Evolutionary conservation across 176 grass and related monocot genomes (phyloP).

Genomic region (Eleusine coracana): DNA sequence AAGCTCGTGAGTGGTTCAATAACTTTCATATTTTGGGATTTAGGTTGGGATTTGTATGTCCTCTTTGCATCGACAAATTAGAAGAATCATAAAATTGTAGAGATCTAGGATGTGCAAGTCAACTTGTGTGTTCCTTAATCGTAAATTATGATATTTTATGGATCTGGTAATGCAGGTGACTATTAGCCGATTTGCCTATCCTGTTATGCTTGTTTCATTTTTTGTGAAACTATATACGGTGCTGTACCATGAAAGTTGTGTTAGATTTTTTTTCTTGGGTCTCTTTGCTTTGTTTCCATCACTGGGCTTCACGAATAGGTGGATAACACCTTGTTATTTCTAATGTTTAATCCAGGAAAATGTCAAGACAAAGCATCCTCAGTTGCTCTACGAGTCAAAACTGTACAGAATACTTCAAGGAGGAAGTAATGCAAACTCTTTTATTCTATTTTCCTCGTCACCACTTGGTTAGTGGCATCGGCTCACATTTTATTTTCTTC

Average conservation of each 20-base stretch:
- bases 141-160: background rate
- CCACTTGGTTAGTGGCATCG: background rate
- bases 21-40: background rate
- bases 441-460: background rate
- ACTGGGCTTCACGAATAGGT: background rate
- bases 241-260: background rate
- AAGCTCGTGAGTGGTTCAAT: constrained; percentile 71
- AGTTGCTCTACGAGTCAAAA: constrained; percentile 76
- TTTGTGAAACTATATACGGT: background rate
- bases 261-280: background rate
- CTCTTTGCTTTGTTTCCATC: constrained; percentile 18
- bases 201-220: background rate
- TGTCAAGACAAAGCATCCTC: constrained; percentile 85
- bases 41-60: background rate
- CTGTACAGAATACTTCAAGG: constrained; percentile 87
- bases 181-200: background rate
- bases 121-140: background rate
- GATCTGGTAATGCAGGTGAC: background rate
- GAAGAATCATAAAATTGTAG: background rate
- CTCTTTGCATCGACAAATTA: background rate
- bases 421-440: constrained; percentile 63
- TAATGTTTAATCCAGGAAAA: constrained; percentile 63
- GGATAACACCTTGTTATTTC: constrained; percentile 21
- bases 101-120: constrained; percentile 25
- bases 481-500: constrained; percentile 12